phyloP scores from a whole-genome alignment of 768 basidiomycete genomes.

The Coprinopsis cinerea region DNA sequence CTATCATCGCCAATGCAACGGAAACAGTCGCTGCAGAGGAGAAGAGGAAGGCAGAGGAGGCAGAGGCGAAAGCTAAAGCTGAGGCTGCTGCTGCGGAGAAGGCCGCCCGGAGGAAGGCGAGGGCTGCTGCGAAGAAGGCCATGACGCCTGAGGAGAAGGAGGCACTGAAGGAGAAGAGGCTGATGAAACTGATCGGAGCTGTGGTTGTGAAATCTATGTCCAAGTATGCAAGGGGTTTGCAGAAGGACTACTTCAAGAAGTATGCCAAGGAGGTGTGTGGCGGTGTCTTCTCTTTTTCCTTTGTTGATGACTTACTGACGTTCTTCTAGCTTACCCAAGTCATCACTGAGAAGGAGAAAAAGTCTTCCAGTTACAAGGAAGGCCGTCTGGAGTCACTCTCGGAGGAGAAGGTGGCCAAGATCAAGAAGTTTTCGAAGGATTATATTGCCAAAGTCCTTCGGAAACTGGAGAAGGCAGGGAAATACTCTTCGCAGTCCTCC shows the following conservation, averaged over 20 bases:
- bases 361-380: slow-evolving; percentile 73
- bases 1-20: slow-evolving; percentile 30
- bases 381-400: slow-evolving; percentile 68
- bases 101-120: slow-evolving; percentile 29
- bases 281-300: slow-evolving; percentile 3
- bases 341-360: slow-evolving; percentile 95
- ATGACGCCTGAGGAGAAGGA: slow-evolving; percentile 53
- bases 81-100: slow-evolving; percentile 26
- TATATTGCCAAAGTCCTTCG: slow-evolving; percentile 78
- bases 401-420: slow-evolving; percentile 83
- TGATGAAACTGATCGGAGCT: slow-evolving; percentile 78
- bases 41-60: slow-evolving; percentile 22
- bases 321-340: slow-evolving; percentile 66
- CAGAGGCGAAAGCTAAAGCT: slow-evolving; percentile 15
- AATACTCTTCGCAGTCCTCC: slow-evolving; percentile 21
- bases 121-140: slow-evolving; percentile 34
- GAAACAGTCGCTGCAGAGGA: slow-evolving; percentile 24
- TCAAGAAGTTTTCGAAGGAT: slow-evolving; percentile 91
- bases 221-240: slow-evolving; percentile 73
- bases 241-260: slow-evolving; percentile 84
- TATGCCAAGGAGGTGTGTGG: slow-evolving; percentile 84
- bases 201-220: slow-evolving; percentile 93
- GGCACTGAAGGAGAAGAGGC: slow-evolving; percentile 70
- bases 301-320: not conserved
- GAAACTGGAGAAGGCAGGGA: slow-evolving; percentile 52